Base-by-base conservation (phyloP, 169 alveolate genomes). In the Sarcocystis neurona region DNA sequence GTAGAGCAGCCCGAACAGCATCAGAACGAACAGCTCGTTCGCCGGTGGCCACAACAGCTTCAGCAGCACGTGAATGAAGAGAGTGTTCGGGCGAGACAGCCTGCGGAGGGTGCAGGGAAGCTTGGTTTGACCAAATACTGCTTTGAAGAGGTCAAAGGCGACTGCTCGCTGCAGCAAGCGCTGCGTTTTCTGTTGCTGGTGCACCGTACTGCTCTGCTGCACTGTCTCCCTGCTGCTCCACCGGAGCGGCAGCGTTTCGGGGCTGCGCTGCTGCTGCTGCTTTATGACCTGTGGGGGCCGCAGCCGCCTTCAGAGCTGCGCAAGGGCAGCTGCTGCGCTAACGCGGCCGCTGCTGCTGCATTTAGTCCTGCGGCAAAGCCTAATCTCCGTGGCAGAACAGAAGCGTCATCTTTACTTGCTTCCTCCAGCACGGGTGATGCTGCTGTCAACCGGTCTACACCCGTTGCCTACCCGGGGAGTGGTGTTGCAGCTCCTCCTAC, bases 271-370 rank as follows among this genome's bases (percentile, higher is more conserved):
- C 56, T 72, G 53, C 4, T 72, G 58, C 41, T 72, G 39, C 82
- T 72, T 4, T 72, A 72, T 39, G 46, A 27, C 34, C 82, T 72
- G 56, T 72, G 82, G 82, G 82, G 82, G 32, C 41, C 56, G 5
- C 82, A 72, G n/a, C 82, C 53, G n/a, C 82, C 82, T 6, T 39
- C 27, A 2, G 82, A 32, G 27, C 82, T 72, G 58, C 47, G 82
- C 37, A 72, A 72, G 41, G 82, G 82, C 4, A 72, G 82, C 53
- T 39, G 82, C 82, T 72, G 82, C 41, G 82, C 82, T 0, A 72
- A 72, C 34, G 47, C 82, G 1, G 82, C 82, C 23, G 34, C 41
- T 1, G 53, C 82, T 1, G 47, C 82, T 30, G 82, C 82, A 12
- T 39, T n/a, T 4, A 53, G 50, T 10, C 30, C 44, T 4, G 66